Evolutionary conservation across 129 eudicot genomes (phyloP).

Genomic region (Smallanthus sonchifolius): DNA sequence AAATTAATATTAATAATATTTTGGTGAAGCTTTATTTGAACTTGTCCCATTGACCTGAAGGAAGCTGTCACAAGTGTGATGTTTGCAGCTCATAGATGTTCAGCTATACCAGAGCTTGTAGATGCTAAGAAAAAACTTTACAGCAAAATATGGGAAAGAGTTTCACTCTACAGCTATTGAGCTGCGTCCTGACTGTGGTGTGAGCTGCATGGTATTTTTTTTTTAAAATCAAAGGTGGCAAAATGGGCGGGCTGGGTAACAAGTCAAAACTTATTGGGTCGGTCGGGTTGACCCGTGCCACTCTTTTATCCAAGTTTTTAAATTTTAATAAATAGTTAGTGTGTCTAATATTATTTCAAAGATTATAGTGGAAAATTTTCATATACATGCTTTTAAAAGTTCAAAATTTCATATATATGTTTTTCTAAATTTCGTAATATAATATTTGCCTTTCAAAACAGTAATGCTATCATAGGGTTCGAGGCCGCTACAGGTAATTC

Average conservation of each 20-base stretch:
- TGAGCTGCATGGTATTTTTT: constrained; percentile 71
- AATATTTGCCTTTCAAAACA: not conserved
- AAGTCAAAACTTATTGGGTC: not conserved
- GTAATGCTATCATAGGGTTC: too few species aligned
- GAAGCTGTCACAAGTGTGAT: constrained; percentile 87
- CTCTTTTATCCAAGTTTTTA: not conserved
- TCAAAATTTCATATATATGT: not conserved
- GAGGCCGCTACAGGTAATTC: too few species aligned
- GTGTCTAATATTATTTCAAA: not conserved
- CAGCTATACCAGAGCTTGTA: constrained; percentile 70
- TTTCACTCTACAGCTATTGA: constrained; percentile 68
- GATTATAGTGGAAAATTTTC: not conserved
- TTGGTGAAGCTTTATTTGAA: constrained; percentile 28
- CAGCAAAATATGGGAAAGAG: constrained; percentile 89
- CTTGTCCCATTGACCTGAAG: constrained; percentile 86
- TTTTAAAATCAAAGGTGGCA: not conserved
- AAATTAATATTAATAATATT: not conserved
- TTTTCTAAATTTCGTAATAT: too few species aligned
- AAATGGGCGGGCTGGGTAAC: not conserved
- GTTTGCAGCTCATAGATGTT: constrained; percentile 92
- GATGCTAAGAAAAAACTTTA: constrained; percentile 70
- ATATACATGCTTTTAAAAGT: not conserved
- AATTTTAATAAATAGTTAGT: not conserved
- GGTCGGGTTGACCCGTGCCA: not conserved
- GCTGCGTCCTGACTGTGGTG: constrained; percentile 83